phyloP scores from a whole-genome alignment of 78 protist genomes.

The Mastigamoeba balamuthi region DNA sequence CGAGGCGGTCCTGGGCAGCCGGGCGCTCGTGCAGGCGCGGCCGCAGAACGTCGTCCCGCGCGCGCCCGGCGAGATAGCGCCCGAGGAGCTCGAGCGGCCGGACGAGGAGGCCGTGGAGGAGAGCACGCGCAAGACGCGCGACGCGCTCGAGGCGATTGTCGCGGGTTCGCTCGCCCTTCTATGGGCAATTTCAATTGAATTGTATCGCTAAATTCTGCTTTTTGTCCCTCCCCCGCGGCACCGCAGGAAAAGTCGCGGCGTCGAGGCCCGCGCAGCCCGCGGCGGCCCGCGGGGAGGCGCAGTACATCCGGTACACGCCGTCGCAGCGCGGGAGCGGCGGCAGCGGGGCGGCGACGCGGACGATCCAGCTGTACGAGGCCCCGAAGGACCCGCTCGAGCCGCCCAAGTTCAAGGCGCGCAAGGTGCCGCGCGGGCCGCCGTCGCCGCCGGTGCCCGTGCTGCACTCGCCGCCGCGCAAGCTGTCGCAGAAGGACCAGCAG shows the following conservation, averaged over 20 bases:
- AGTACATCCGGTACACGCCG: constrained; percentile 55
- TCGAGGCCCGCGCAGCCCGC: constrained; percentile 11
- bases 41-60: no score
- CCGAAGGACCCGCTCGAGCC: constrained; percentile 92
- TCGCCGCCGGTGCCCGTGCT: constrained; percentile 94
- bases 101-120: no score
- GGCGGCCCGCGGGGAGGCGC: constrained; percentile 1
- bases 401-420: constrained; percentile 65
- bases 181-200: no score
- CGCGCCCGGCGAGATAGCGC: no score
- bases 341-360: constrained; percentile 43
- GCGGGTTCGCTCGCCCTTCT: neutral
- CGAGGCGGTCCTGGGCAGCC: constrained; percentile 25
- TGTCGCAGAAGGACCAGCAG: constrained; percentile 56
- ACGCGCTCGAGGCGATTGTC: neutral
- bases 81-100: no score
- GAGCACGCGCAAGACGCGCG: neutral
- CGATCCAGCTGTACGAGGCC: constrained; percentile 71
- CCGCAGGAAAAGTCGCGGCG: constrained; percentile 9
- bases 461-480: constrained; percentile 84
- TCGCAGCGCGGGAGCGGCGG: neutral
- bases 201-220: neutral
- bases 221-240: neutral
- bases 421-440: constrained; percentile 48
- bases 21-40: no score